A percentile compares a stretch with the other conserved stretches of the same genome.
phyloP scores from a whole-genome alignment of 2,329 filamentous ascomycete genomes.

The Cercospora sojina region DNA sequence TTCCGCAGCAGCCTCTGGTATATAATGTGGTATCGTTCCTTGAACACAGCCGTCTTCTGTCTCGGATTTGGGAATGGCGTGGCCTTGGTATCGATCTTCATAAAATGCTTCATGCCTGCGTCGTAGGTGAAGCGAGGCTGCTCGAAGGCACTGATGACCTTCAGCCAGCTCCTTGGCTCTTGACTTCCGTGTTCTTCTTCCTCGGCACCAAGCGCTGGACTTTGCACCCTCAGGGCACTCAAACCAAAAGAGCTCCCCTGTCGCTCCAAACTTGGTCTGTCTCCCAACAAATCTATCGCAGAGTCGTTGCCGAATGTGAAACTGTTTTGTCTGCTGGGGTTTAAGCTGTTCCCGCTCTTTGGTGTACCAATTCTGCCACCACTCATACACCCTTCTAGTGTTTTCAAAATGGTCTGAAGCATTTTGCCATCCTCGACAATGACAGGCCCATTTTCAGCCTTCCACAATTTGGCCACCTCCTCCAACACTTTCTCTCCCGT shows the following conservation, averaged over 20 bases:
- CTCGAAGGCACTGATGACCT: constrained; percentile 77
- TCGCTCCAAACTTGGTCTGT: constrained; percentile 52
- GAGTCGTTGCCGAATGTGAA: constrained; percentile 57
- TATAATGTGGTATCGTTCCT: constrained; percentile 87
- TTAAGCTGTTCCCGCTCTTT: constrained; percentile 48
- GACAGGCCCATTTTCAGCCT: constrained; percentile 80
- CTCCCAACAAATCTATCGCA: constrained; percentile 24
- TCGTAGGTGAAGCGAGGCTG: constrained; percentile 80
- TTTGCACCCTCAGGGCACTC: constrained; percentile 50
- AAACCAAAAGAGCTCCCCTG: constrained; percentile 62
- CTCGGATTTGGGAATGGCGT: constrained; percentile 66
- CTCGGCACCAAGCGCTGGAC: constrained; percentile 37
- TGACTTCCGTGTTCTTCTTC: constrained; percentile 58
- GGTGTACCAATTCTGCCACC: constrained; percentile 68
- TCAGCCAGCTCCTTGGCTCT: constrained; percentile 80
- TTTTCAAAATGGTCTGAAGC: constrained; percentile 78
- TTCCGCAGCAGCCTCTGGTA: constrained; percentile 90
- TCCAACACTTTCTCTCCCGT: constrained; percentile 89
- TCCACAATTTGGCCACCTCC: constrained; percentile 89
- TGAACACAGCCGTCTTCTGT: constrained; percentile 81
- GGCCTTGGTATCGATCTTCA: constrained; percentile 54
- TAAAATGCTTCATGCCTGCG: constrained; percentile 82
- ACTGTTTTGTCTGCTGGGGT: constrained; percentile 59
- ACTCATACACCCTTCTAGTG: constrained; percentile 81
- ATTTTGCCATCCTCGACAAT: constrained; percentile 78